Evolutionary conservation across 345 rosid genomes (phyloP), one percentile per base, ranked within the genome.

Genomic region (Camelina laxa): DNA sequence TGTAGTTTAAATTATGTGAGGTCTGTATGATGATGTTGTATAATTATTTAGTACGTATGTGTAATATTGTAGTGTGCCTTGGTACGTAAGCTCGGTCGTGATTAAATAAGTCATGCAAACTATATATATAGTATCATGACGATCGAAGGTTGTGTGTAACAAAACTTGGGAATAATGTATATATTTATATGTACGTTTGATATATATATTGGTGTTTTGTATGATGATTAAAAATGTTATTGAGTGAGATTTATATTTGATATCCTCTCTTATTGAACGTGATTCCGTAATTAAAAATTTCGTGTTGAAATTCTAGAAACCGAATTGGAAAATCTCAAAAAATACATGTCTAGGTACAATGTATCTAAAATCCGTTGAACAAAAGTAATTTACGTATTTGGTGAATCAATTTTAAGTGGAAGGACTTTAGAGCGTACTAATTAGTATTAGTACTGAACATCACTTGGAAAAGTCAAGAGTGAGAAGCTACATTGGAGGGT

Each of bases 261-360:
- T 56, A 21, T 57, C 20, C 44, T 33, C 12, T 6, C 12, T 64
- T 33, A 13, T n/a, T 11, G 3, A 5, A 4, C 30, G 19, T 42
- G 21, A 6, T 59, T n/a, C 49, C 19, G 4, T 61, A 6, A 62
- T 54, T 5, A 51, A 49, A 41, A 9, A 55, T 35, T 47, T 6
- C 13, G 17, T 16, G 24, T 41, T 14, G 2, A 20, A 21, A 21
- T 31, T 16, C 53, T 41, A 54, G 20, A 54, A 69, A 44, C 30
- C 6, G 44, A 48, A 48, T 47, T 16, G 63, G 15, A 30, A 9
- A 31, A 3, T n/a, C n/a, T n/a, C 19, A 2, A 20, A 30, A 24
- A 30, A 54, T 14, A 61, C 9, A 62, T 58, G 80, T 72, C 80
- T 65, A 77, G 59, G 72, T 77, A 50, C 80, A 77, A 65, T 65